These are phyloP conservation scores for Berkeleyomyces basicola DNA, from an alignment of 2,329 filamentous ascomycete species.

Conservation along the genomic window DNA sequence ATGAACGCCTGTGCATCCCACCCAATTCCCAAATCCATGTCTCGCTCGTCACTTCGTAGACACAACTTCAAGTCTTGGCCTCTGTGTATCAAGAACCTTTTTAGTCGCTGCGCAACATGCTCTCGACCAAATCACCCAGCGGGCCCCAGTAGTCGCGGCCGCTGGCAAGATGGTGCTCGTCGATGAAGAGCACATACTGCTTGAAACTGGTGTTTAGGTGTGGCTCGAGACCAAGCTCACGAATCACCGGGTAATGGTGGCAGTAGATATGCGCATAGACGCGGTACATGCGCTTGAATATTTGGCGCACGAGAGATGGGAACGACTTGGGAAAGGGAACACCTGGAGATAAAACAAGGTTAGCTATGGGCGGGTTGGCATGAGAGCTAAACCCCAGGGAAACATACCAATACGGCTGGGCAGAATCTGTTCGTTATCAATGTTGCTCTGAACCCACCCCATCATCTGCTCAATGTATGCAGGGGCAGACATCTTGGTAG, in stretches of 20 bases:
- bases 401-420: constrained; percentile 71
- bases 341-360: constrained; percentile 30
- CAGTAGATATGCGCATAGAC: constrained; percentile 99
- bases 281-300: constrained; percentile 97
- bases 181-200: constrained; percentile 96
- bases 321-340: constrained; percentile 93
- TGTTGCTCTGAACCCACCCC: constrained; percentile 87
- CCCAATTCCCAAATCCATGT: not conserved
- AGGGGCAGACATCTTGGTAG: constrained; percentile 94
- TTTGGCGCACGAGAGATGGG: constrained; percentile 71
- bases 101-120: constrained; percentile 86
- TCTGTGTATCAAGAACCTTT: not conserved
- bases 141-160: constrained; percentile 97
- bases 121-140: constrained; percentile 87
- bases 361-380: constrained; percentile 7
- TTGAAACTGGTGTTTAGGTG: constrained; percentile 99
- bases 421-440: constrained; percentile 89
- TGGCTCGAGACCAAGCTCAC: constrained; percentile 85
- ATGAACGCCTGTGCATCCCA: not conserved
- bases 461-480: constrained; percentile 97
- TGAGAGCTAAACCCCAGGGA: not conserved
- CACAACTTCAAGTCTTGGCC: constrained; percentile 15
- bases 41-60: not conserved
- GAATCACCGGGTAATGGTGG: constrained; percentile 94
- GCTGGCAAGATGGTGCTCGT: constrained; percentile 82